phyloP scores from a whole-genome alignment of 371 early-diverging fungal species.

The Mucor mucedo region DNA sequence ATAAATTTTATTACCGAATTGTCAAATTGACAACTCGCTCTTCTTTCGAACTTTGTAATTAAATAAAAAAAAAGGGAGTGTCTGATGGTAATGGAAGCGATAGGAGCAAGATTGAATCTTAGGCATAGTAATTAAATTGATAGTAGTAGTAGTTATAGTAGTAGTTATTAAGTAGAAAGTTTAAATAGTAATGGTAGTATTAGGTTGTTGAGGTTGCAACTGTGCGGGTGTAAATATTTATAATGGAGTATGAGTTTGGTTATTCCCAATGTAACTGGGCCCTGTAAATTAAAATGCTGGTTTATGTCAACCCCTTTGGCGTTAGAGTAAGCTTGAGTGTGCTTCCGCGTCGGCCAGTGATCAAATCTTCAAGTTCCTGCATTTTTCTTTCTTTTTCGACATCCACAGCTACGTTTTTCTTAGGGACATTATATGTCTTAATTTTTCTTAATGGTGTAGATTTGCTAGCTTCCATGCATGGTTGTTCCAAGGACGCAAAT shows the following conservation, averaged over 20 bases:
- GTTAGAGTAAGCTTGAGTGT: constrained; percentile 52
- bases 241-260: not conserved
- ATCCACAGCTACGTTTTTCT: constrained; percentile 14
- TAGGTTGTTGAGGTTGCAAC: not conserved
- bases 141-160: too few species aligned
- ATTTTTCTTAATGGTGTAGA: constrained; percentile 39
- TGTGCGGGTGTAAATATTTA: not conserved
- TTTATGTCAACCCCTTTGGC: constrained; percentile 36
- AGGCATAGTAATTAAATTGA: not conserved
- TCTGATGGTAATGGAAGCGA: not conserved
- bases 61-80: not conserved
- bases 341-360: constrained; percentile 49
- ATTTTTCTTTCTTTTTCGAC: constrained; percentile 39
- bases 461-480: constrained; percentile 21
- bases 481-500: constrained; percentile 1
- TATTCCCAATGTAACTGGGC: not conserved
- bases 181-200: too few species aligned
- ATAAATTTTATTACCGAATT: not conserved
- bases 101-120: not conserved
- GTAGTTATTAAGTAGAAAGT: too few species aligned
- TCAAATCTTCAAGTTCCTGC: constrained; percentile 49
- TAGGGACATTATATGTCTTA: constrained; percentile 40
- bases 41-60: not conserved
- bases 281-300: not conserved
- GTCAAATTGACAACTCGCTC: not conserved